Base-by-base conservation (phyloP, 805 yeast species). In the Groenewaldozyma tartarivorans region DNA sequence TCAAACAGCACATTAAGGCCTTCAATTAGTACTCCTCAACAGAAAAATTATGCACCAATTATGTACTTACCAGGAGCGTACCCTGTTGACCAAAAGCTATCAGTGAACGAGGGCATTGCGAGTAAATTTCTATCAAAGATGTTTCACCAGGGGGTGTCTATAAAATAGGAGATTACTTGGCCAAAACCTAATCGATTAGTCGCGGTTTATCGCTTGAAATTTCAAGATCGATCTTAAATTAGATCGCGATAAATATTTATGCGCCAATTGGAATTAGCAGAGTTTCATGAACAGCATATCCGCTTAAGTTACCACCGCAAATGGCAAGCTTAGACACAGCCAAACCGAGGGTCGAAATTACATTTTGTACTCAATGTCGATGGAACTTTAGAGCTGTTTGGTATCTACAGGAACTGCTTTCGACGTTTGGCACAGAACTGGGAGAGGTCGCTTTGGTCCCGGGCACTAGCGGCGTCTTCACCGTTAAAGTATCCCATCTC, bases 381-480 rank as follows among this genome's bases (percentile, higher is more conserved):
- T 86, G 96, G 96, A 81, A 82, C 51, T 71, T 84, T 36, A 64
- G 96, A 9, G 94, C 95, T 1, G 71, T 84, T 0, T 87, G 95
- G 95, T 84, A 84, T 50, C 64, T 77, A 24, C 95, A 83, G 56
- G 96, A 86, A 58, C 63, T 87, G 1, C 61, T 86, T n/a, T 85
- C 81, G 53, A 87, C 96, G 0, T 87, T 85, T 58, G 79, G 77
- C 3, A 57, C 61, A 3, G 64, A 66, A 18, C 52, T 77, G 5
- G 77, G 77, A 13, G 81, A 79, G 42, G 72, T 78, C 2, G 61
- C 76, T 0, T 54, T 72, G 58, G 61, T 35, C 69, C 85, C 53
- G 55, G 68, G 40, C 39, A 59, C 48, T 54, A 61, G 41, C 53
- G 94, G 77, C 7, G 74, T 75, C 4, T 86, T 86, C 55, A 66